phyloP scores from a whole-genome alignment of 768 basidiomycete genomes.

The Trametes meyenii region DNA sequence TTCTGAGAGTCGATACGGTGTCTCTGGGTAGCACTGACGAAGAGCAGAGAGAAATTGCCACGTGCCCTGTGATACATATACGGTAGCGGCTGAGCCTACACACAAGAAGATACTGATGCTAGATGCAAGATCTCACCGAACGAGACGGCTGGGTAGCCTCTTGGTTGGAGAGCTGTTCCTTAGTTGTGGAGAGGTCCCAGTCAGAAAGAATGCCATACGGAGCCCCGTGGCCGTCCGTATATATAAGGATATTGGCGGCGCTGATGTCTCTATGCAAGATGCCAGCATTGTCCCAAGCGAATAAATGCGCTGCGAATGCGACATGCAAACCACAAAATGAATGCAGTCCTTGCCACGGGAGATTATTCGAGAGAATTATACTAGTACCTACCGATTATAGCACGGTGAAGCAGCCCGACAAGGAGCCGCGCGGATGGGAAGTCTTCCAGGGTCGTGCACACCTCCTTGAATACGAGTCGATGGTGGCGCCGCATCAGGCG shows the following conservation, averaged over 20 bases:
- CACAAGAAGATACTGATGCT: background rate
- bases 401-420: background rate
- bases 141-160: background rate
- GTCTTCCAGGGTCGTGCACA: background rate
- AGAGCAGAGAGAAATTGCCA: conserved; percentile 23
- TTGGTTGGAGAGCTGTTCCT: background rate
- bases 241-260: conserved; percentile 13
- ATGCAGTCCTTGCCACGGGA: background rate
- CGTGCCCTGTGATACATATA: conserved; percentile 21
- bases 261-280: conserved; percentile 11
- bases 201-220: background rate
- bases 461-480: conserved; percentile 4
- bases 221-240: background rate
- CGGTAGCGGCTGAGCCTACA: background rate
- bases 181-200: background rate
- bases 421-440: background rate
- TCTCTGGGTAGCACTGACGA: conserved; percentile 11
- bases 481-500: background rate
- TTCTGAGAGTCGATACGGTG: conserved; percentile 16
- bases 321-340: background rate
- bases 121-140: background rate
- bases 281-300: background rate
- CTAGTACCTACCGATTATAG: background rate
- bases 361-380: background rate
- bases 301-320: background rate